These are phyloP conservation scores for Trichosporon sp. DNA, from an alignment of 1,284 basidiomycete species.

Conservation along the genomic window DNA sequence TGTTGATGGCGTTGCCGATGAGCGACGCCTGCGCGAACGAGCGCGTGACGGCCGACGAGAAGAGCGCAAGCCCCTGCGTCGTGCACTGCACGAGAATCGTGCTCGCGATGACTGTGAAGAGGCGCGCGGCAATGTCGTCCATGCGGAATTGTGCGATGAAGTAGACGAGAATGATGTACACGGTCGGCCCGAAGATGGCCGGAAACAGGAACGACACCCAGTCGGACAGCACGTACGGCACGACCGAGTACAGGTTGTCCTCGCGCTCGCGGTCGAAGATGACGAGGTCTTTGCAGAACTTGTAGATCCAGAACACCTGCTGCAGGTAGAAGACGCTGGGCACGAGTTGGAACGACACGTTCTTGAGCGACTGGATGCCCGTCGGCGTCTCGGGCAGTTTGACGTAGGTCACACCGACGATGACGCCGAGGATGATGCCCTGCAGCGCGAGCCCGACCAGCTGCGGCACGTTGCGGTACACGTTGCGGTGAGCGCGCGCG, in stretches of 20 bases:
- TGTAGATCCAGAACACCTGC: constrained; percentile 47
- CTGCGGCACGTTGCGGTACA: constrained; percentile 45
- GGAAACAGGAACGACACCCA: constrained; percentile 46
- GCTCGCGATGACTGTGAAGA: constrained; percentile 50
- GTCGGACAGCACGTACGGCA: constrained; percentile 50
- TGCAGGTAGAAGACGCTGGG: constrained; percentile 47
- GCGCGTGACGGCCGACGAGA: constrained; percentile 47
- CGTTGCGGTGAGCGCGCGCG: constrained; percentile 41
- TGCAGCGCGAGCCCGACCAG: constrained; percentile 44
- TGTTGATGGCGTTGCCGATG: constrained; percentile 44
- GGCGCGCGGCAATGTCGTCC: constrained; percentile 46
- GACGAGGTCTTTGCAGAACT: constrained; percentile 49
- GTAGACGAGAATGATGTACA: constrained; percentile 48
- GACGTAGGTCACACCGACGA: constrained; percentile 33
- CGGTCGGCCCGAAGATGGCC: constrained; percentile 38
- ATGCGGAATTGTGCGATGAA: constrained; percentile 48
- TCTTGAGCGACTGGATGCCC: constrained; percentile 52
- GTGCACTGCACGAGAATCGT: constrained; percentile 50
- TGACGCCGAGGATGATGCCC: constrained; percentile 40
- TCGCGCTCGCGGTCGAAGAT: constrained; percentile 55
- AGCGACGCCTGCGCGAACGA: constrained; percentile 46
- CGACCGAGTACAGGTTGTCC: constrained; percentile 38
- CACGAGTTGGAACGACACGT: constrained; percentile 41
- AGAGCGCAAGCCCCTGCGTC: constrained; percentile 48
- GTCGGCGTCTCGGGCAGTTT: constrained; percentile 43